Evolutionary conservation across 2,329 filamentous ascomycete species (phyloP), one percentile per base, ranked within the genome.

Genomic region (Madurella mycetomatis): DNA sequence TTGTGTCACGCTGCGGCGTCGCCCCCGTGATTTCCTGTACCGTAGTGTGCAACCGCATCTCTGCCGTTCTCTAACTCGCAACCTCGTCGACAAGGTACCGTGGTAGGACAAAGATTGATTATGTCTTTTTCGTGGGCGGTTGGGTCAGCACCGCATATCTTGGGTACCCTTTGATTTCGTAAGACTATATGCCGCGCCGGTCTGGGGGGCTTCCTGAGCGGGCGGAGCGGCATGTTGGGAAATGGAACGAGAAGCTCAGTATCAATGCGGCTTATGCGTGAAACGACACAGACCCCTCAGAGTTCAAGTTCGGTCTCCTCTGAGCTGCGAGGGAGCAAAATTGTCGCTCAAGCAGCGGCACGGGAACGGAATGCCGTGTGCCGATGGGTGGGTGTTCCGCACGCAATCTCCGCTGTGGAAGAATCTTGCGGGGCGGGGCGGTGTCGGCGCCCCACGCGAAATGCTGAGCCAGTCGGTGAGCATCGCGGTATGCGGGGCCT

Each of bases 1-100:
- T 47, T 46, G 64, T 64, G 58, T 62, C 48, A 64, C 62, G 32
- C 39, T 53, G 55, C 41, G 43, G 53, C 51, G 49, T 58, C 44
- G 55, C 53, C 52, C 52, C 53, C 47, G 50, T 52, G 53, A 51
- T 40, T 9, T 46, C 37, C 42, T 41, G 43, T 55, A n/a, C n/a
- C n/a, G n/a, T n/a, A n/a, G 45, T 9, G 50, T 55, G 49, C 43
- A 55, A 49, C 56, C 49, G 45, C 51, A 46, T 50, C 47, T 49
- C 45, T 47, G 17, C 31, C 52, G 25, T 25, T 7, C 13, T 47
- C 46, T 45, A 49, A 34, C 45, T 41, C 30, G 31, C 18, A 50
- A 32, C 47, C 19, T 45, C 25, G 25, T 7, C 7, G 25, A 25
- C 25, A 25, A 25, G 25, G 25, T n/a, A n/a, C n/a, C n/a, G n/a